Evolutionary conservation across 73 alveolate genomes (phyloP), one percentile per base, ranked within the genome.

Genomic region (Uronychia binucleata): DNA sequence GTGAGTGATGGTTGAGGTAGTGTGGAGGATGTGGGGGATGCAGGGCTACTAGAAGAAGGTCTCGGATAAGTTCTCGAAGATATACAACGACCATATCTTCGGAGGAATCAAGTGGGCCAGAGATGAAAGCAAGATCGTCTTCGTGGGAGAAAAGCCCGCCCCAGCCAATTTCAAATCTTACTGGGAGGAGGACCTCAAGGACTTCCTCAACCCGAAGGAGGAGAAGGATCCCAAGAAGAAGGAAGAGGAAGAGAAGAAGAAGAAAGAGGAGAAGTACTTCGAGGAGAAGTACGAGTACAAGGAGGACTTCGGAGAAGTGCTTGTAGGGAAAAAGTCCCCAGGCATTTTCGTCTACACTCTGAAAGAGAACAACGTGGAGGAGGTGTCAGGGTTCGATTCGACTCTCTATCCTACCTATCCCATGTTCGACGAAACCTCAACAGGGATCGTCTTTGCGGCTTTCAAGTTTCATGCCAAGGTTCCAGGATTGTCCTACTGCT

Each of bases 81-180:
- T 67, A 1, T 86, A 90, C 82, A 90, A 90, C 77, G 90, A 90
- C 58, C 74, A 80, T 30, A 75, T 79, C n/a, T 90, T 90, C 76
- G 95, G 95, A 30, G 88, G 90, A 11, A 59, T 85, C n/a, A n/a
- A 74, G 14, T 90, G 95, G 95, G 28, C 88, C 32, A 79, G 67
- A 76, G 90, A 78, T 77, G 81, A 75, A 14, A 28, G 28, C 33
- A 90, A 78, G 46, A 74, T 90, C 13, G 90, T 80, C 31, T 90
- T 90, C 77, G 79, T 90, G 13, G 92, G 90, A 1, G 95, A 90
- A 80, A 85, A 75, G 79, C 86, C 86, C 30, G 90, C 78, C 58
- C 59, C 78, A 1, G 60, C 88, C 28, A 81, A 78, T 1, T 90
- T 82, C 74, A 80, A 79, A 74, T 57, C 78, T 35, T 90, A 80